Evolutionary conservation across 1,284 basidiomycete species (phyloP).

Genomic region (Trichosporon sp.): DNA sequence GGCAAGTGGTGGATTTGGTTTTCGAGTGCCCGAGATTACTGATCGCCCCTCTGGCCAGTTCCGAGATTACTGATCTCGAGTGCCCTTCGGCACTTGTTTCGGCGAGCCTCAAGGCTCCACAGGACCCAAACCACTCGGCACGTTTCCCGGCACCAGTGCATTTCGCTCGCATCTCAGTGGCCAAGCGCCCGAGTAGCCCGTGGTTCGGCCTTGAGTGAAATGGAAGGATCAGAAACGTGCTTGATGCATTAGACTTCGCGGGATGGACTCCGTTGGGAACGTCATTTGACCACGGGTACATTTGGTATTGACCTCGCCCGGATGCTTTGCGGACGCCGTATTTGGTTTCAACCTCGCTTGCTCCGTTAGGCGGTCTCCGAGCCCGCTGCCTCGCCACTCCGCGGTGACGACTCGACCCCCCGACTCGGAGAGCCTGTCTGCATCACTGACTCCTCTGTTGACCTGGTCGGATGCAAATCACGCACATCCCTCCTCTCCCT

Average conservation of each 20-base stretch:
- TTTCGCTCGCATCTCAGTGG: too few species aligned
- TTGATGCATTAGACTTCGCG: not conserved
- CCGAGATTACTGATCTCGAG: constrained; percentile 10
- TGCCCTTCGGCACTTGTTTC: not conserved
- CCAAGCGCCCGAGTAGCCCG: too few species aligned
- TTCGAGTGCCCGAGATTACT: constrained; percentile 18
- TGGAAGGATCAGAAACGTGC: not conserved
- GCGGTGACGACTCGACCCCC: not conserved
- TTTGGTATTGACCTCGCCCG: too few species aligned
- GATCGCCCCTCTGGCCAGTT: not conserved
- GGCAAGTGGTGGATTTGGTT: not conserved
- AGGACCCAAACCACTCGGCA: not conserved
- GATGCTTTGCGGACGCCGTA: not conserved
- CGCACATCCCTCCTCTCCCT: too few species aligned
- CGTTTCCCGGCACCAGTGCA: not conserved
- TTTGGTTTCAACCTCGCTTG: not conserved
- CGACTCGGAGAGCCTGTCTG: not conserved
- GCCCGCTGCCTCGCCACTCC: not conserved
- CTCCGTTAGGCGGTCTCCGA: not conserved
- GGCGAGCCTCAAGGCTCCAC: not conserved
- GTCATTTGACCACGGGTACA: too few species aligned
- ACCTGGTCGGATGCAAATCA: too few species aligned
- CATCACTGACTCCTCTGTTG: not conserved
- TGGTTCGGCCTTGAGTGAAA: too few species aligned
- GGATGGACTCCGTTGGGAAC: not conserved